Percentiles rank a stretch among this genome's conserved stretches.
These are phyloP conservation scores for Rosa rugosa DNA, from an alignment of 306 rosid species.

Conservation along the genomic window DNA sequence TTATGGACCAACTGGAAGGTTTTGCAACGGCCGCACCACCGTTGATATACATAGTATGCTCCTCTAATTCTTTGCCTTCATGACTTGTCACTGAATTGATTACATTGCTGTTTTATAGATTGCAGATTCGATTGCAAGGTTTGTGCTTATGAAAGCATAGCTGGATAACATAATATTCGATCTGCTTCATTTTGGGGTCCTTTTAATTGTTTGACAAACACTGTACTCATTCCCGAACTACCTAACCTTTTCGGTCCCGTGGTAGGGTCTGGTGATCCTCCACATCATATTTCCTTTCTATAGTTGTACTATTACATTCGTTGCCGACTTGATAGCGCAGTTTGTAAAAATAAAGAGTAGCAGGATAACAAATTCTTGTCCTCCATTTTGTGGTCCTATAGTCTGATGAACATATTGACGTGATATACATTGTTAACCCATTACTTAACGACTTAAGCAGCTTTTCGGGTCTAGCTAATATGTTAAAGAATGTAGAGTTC, in stretches of 20 bases:
- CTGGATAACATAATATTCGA: background rate
- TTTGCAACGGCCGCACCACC: conserved; percentile 38
- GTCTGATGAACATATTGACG: background rate
- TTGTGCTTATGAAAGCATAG: background rate
- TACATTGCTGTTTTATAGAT: background rate
- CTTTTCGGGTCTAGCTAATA: background rate
- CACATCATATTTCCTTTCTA: too few species aligned
- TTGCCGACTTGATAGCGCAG: background rate
- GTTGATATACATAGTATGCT: conserved; percentile 38
- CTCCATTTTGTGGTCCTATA: background rate
- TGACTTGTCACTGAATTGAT: background rate
- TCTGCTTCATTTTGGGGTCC: background rate
- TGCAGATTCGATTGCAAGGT: background rate
- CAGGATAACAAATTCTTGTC: background rate
- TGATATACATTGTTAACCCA: background rate
- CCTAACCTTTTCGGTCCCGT: background rate
- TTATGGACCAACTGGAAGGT: conserved; percentile 48
- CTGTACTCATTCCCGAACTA: background rate
- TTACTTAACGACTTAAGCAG: background rate
- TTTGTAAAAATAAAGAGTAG: background rate
- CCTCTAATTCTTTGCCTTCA: background rate
- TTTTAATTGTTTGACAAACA: background rate
- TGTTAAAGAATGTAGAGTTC: background rate
- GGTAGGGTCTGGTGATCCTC: background rate
- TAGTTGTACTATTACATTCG: too few species aligned